Conservation (phyloP, 2,329 filamentous ascomycete species). For the Podosphaera leucotricha region DNA sequence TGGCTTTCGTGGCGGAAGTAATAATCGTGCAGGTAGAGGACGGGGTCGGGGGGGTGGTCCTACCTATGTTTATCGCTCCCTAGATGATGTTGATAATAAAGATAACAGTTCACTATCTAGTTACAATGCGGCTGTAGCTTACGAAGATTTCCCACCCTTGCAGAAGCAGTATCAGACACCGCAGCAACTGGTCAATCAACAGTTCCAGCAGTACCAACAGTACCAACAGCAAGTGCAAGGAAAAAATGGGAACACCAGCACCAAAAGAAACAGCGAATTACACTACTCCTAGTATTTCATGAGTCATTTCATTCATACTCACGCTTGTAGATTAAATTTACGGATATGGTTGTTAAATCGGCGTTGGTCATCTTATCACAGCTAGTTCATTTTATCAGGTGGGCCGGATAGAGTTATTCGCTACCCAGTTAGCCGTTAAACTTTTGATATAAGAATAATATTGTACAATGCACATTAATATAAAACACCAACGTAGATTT, state of each 20-base stretch:
- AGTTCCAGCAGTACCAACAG: slow-evolving; percentile 12
- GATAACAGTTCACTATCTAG: slow-evolving; percentile 18
- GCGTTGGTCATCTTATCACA: neutral
- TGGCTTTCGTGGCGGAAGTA: slow-evolving; percentile 13
- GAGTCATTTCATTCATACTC: neutral
- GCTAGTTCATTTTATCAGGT: neutral
- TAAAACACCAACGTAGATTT: too few relatives aligned
- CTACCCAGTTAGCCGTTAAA: too few relatives aligned
- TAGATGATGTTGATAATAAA: slow-evolving; percentile 37
- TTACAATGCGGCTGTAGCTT: slow-evolving; percentile 14
- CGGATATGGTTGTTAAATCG: neutral
- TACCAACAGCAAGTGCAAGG: slow-evolving; percentile 8
- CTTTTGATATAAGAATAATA: too few relatives aligned
- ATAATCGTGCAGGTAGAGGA: slow-evolving; percentile 20
- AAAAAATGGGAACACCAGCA: slow-evolving; percentile 7
- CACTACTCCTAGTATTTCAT: slow-evolving; percentile 10
- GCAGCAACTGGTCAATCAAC: slow-evolving; percentile 15
- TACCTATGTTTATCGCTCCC: slow-evolving; percentile 32
- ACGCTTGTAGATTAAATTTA: neutral
- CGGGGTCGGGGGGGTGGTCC: slow-evolving; percentile 20
- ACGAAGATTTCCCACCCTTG: slow-evolving; percentile 16
- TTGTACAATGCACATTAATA: too few relatives aligned
- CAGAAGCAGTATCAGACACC: slow-evolving; percentile 16
- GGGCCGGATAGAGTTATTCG: neutral
- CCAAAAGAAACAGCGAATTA: slow-evolving; percentile 10